Percentiles rank a stretch among this genome's conserved stretches.
These are phyloP conservation scores for Globisporangium perplexum DNA, from an alignment of 352 stramenopile genomes.

Conservation along the genomic window DNA sequence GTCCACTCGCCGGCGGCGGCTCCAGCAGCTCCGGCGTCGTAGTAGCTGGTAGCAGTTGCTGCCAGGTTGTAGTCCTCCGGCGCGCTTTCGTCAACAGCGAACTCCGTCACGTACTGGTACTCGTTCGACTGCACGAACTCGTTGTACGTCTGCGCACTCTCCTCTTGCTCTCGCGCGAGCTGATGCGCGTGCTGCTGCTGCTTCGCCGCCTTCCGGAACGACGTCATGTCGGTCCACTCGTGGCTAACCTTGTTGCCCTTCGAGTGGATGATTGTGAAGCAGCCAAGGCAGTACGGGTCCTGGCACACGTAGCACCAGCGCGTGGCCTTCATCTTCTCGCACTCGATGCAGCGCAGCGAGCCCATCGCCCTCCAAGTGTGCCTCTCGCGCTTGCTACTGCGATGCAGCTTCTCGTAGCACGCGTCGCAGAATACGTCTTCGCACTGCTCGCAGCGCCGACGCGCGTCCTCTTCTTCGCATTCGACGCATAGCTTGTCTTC, in stretches of 20 bases:
- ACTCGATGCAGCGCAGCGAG: conserved; percentile 73
- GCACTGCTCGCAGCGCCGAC: conserved; percentile 60
- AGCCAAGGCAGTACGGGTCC: conserved; percentile 77
- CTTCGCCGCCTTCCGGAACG: conserved; percentile 44
- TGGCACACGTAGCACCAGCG: conserved; percentile 68
- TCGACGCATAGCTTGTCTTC: conserved; percentile 70
- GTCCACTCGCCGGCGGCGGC: conserved; percentile 29
- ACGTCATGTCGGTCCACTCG: conserved; percentile 63
- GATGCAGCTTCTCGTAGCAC: conserved; percentile 75
- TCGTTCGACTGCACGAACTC: conserved; percentile 69
- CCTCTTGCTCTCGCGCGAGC: conserved; percentile 36
- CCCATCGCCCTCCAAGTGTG: conserved; percentile 78
- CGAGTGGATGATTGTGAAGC: conserved; percentile 78
- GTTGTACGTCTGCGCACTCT: conserved; percentile 67
- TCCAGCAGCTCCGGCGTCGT: conserved; percentile 6
- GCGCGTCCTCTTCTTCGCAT: conserved; percentile 70
- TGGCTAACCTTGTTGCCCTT: conserved; percentile 75
- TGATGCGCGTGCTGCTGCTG: conserved; percentile 26
- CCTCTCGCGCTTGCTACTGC: conserved; percentile 58
- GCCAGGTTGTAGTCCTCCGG: conserved; percentile 10
- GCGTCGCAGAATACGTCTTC: conserved; percentile 75
- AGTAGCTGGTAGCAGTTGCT: neutral
- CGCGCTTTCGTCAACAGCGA: conserved; percentile 16
- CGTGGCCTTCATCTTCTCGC: conserved; percentile 81
- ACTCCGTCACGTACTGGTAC: conserved; percentile 72